Evolutionary conservation across 169 alveolate species (phyloP).

Genomic region (Plasmodium inui): DNA sequence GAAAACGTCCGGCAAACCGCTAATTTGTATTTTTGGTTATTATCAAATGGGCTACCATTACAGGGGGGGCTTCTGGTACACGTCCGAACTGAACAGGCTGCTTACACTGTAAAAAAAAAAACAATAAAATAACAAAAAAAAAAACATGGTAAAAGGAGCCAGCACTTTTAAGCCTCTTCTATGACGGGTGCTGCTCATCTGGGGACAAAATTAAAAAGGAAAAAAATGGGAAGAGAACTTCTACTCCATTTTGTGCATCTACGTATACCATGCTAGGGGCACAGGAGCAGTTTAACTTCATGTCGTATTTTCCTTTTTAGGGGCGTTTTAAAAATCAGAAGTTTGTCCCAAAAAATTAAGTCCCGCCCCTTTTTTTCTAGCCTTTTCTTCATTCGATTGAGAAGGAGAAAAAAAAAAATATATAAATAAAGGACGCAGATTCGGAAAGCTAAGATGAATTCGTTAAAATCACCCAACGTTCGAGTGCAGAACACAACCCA

Average conservation of each 20-base stretch:
- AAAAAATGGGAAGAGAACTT: conserved; percentile 3
- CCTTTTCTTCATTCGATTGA: not conserved
- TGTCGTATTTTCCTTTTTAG: not conserved
- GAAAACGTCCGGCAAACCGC: not conserved
- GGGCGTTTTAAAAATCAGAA: not conserved
- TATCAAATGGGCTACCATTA: not conserved
- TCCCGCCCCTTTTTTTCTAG: not conserved
- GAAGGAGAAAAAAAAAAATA: not conserved
- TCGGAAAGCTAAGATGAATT: conserved; percentile 12
- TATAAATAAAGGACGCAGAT: not conserved
- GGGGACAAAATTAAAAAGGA: not conserved
- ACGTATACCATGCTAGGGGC: not conserved
- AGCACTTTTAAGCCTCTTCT: not conserved
- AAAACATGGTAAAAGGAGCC: not conserved
- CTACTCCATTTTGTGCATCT: not conserved
- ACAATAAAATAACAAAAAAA: not conserved
- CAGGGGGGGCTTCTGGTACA: not conserved
- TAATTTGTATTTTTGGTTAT: not conserved
- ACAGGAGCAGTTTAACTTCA: not conserved
- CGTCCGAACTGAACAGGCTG: not conserved
- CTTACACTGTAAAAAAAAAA: not conserved
- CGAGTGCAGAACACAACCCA: conserved; percentile 74
- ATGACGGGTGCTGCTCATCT: not conserved
- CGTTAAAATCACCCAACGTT: conserved; percentile 1
- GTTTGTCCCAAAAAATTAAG: not conserved